Percentiles rank a stretch among this genome's conserved stretches.
Conservation (phyloP, 352 stramenopile genomes). For the Phytophthora ramorum region DNA sequence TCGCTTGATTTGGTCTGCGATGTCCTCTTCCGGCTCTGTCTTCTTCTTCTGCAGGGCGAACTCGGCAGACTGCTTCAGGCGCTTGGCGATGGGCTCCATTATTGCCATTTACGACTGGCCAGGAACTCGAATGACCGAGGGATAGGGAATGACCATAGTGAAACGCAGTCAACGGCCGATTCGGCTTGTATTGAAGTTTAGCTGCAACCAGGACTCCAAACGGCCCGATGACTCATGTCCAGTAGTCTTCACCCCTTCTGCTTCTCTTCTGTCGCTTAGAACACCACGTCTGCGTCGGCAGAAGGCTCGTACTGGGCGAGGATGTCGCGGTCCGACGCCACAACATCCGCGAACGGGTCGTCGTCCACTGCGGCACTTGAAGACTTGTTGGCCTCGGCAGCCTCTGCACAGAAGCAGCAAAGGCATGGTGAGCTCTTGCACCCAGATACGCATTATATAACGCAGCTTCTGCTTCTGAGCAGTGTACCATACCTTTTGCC, state of each 20-base stretch:
- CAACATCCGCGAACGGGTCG: constrained; percentile 77
- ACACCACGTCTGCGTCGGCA: constrained; percentile 81
- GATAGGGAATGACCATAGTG: constrained; percentile 23
- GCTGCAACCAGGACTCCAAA: constrained; percentile 16
- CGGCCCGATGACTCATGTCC: constrained; percentile 4
- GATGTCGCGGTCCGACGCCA: constrained; percentile 79
- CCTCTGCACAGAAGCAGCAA: constrained; percentile 7
- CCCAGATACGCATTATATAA: not conserved
- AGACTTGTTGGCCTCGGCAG: constrained; percentile 16
- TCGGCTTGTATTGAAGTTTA: constrained; percentile 31
- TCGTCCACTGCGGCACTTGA: constrained; percentile 36
- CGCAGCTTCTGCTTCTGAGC: not conserved
- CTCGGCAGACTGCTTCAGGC: constrained; percentile 80
- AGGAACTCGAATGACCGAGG: constrained; percentile 22
- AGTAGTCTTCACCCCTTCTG: not conserved
- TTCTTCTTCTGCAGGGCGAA: constrained; percentile 47
- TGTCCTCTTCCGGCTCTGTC: constrained; percentile 49
- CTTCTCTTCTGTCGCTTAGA: constrained; percentile 44
- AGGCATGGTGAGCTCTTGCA: not conserved
- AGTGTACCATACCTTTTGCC: constrained; percentile 55
- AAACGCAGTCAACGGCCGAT: constrained; percentile 28
- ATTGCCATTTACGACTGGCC: constrained; percentile 22
- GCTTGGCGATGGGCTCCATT: constrained; percentile 87
- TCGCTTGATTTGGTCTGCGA: constrained; percentile 69
- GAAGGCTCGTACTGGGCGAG: constrained; percentile 81